These are phyloP conservation scores for Proliferodiscus dingleyae DNA, from an alignment of 2,329 filamentous ascomycete species.

Conservation along the genomic window DNA sequence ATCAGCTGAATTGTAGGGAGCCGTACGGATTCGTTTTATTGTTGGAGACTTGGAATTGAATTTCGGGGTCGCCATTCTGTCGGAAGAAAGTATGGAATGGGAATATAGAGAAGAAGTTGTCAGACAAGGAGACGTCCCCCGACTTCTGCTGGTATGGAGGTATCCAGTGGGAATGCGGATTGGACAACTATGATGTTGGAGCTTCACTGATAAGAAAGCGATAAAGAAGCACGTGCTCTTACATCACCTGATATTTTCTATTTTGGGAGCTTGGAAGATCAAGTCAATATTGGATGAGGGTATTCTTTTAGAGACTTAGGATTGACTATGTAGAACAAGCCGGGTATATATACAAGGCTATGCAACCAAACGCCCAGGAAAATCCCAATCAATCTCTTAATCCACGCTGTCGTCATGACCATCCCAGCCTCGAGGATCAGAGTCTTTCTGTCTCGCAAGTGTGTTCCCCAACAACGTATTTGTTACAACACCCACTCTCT, in stretches of 20 bases:
- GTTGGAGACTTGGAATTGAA: conserved; percentile 76
- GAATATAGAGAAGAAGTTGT: not conserved
- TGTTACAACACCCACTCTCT: conserved; percentile 28
- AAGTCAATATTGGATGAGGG: too few species aligned
- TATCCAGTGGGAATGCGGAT: too few species aligned
- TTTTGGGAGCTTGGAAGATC: too few species aligned
- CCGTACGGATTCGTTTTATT: conserved; percentile 74
- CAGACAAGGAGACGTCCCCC: not conserved
- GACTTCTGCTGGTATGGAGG: too few species aligned
- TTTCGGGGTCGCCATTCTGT: conserved; percentile 22
- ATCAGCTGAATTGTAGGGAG: conserved; percentile 7
- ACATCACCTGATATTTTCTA: too few species aligned
- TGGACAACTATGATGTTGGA: too few species aligned
- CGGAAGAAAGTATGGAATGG: not conserved
- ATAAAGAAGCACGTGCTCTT: too few species aligned
- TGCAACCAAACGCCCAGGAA: not conserved
- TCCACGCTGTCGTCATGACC: conserved; percentile 28
- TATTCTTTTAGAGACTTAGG: too few species aligned
- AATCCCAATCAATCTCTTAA: conserved; percentile 6
- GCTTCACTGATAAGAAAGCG: too few species aligned
- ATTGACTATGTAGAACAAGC: too few species aligned
- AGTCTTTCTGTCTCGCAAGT: conserved; percentile 26
- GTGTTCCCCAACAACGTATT: conserved; percentile 31
- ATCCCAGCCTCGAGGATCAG: conserved; percentile 24
- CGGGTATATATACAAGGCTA: not conserved